A percentile compares a stretch with the other conserved stretches of the same genome.
These are phyloP conservation scores for Asterionellopsis glacialis DNA, from an alignment of 108 stramenopile genomes.

Conservation along the genomic window DNA sequence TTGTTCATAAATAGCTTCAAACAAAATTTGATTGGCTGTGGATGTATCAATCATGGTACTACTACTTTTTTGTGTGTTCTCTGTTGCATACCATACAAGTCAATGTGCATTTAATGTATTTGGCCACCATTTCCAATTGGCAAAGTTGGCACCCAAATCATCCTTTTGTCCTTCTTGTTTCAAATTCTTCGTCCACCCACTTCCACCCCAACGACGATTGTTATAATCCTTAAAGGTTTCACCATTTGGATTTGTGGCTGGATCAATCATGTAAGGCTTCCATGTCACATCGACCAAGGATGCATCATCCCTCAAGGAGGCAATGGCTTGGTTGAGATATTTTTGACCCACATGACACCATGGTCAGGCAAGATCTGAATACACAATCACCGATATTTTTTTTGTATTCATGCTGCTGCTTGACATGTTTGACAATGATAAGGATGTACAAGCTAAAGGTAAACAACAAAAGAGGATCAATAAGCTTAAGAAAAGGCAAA, in stretches of 20 bases:
- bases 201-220: slow-evolving; percentile 64
- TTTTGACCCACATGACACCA: slow-evolving; percentile 79
- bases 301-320: slow-evolving; percentile 17
- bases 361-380: slow-evolving; percentile 73
- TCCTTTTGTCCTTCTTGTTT: slow-evolving; percentile 50
- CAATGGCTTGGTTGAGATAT: slow-evolving; percentile 51
- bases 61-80: too few species aligned
- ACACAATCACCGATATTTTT: slow-evolving; percentile 16
- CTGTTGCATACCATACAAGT: slow-evolving; percentile 46
- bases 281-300: slow-evolving; percentile 42
- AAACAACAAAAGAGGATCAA: too few species aligned
- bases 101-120: slow-evolving; percentile 70
- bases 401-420: too few species aligned
- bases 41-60: too few species aligned
- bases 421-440: too few species aligned
- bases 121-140: slow-evolving; percentile 74
- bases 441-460: too few species aligned
- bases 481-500: too few species aligned
- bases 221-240: slow-evolving; percentile 71
- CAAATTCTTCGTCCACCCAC: slow-evolving; percentile 45
- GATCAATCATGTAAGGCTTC: slow-evolving; percentile 80
- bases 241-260: slow-evolving; percentile 46
- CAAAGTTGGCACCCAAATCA: slow-evolving; percentile 50
- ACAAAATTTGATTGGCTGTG: too few species aligned
- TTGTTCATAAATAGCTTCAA: too few species aligned